These are phyloP conservation scores for Fusarium piperis DNA, from an alignment of 2,329 filamentous ascomycete genomes.

Conservation along the genomic window DNA sequence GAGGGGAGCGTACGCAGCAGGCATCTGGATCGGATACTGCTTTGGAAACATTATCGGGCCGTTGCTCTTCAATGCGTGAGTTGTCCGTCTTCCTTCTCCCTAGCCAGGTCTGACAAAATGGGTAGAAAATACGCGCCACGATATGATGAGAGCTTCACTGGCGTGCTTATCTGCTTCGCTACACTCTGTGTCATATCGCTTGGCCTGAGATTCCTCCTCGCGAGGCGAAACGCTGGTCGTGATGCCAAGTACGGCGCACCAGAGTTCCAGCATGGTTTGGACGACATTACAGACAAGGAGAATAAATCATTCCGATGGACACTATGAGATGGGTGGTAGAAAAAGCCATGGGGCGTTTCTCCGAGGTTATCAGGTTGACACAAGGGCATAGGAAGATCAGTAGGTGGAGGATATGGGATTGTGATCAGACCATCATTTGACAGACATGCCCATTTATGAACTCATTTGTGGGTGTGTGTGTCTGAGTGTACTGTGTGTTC, in stretches of 20 bases:
- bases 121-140: background rate
- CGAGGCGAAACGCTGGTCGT: background rate
- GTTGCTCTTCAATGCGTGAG: background rate
- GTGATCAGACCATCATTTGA: background rate
- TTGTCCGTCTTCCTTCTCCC: background rate
- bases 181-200: background rate
- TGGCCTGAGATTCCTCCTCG: background rate
- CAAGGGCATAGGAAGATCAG: background rate
- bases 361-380: background rate
- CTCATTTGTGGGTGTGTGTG: background rate
- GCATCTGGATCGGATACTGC: background rate
- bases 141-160: background rate
- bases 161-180: background rate
- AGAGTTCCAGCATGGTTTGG: background rate
- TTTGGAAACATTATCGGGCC: background rate
- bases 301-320: background rate
- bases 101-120: background rate
- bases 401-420: background rate
- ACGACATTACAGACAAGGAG: background rate
- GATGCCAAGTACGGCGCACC: background rate
- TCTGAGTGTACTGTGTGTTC: background rate
- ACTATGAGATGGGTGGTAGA: background rate
- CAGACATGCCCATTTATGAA: background rate
- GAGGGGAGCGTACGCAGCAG: background rate
- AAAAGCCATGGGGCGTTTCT: background rate